Percentiles rank a stretch among this genome's conserved stretches.
These are phyloP conservation scores for Alternaria triticimaculans DNA, from an alignment of 2,329 filamentous ascomycete genomes.

Conservation along the genomic window DNA sequence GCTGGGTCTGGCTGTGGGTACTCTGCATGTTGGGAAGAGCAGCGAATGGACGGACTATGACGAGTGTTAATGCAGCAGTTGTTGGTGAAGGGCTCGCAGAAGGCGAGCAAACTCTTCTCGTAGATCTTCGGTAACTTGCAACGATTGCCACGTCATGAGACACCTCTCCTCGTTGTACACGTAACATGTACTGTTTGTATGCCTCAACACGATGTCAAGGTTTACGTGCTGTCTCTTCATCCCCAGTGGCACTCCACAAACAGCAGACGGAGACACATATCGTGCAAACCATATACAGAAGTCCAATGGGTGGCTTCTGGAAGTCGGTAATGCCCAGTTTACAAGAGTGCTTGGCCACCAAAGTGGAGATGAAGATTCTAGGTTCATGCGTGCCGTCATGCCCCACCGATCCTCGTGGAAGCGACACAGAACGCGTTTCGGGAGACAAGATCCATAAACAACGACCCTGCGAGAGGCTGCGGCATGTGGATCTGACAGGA, in stretches of 20 bases:
- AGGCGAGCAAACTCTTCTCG: not conserved
- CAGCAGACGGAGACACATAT: not conserved
- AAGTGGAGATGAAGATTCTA: not conserved
- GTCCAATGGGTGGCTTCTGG: not conserved
- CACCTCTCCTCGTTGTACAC: not conserved
- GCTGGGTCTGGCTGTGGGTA: slow-evolving; percentile 9
- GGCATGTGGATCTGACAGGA: slow-evolving; percentile 8
- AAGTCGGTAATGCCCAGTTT: not conserved
- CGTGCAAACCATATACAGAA: not conserved
- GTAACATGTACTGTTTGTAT: not conserved
- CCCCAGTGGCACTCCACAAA: not conserved
- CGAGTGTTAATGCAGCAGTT: slow-evolving; percentile 20
- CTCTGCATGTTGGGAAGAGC: not conserved
- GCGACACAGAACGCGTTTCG: slow-evolving; percentile 11
- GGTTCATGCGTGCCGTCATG: not conserved
- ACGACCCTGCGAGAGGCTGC: not conserved
- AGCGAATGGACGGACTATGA: not conserved
- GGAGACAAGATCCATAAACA: not conserved
- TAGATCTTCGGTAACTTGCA: not conserved
- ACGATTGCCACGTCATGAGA: not conserved
- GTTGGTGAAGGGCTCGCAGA: not conserved
- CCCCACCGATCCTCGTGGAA: not conserved
- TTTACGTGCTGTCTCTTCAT: not conserved
- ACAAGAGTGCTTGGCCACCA: not conserved
- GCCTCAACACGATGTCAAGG: not conserved